Evolutionary conservation across 352 stramenopile genomes (phyloP), one percentile per base, ranked within the genome.

Genomic region (Sclerospora graminicola): DNA sequence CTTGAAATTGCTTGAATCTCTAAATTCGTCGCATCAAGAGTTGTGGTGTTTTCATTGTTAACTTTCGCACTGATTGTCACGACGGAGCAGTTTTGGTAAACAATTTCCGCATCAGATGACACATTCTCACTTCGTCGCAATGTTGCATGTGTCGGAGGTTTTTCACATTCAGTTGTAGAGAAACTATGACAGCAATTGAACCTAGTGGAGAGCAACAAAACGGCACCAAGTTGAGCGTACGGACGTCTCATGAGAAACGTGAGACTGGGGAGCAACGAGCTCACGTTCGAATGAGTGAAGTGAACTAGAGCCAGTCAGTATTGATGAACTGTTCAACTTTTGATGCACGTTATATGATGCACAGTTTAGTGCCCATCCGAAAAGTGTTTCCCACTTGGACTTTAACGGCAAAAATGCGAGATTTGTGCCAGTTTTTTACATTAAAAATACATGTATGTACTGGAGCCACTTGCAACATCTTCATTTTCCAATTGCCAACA

Each of bases 61-160:
- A 41, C 52, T 4, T 40, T 54, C 20, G 57, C 47, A 39, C 20
- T 50, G 45, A 66, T 51, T 18, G 46, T 47, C 2, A 63, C 52
- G 2, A 63, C 44, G 8, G 44, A 54, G 48, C 57, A 66, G 21
- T 66, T 66, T 34, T 35, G 45, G 38, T 57, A 66, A 29, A 66
- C 48, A 14, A 66, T 48, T 13, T 66, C 57, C 0, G 57, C 57
- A 14, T 51, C 50, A 1, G 57, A 51, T 9, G 39, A 1, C 4
- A n/a, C 26, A 13, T 31, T 30, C 0, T 43, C 32, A n/a, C 36
- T 63, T 27, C 45, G 41, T 38, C 48, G 43, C 27, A 66, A 40
- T 0, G 48, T 63, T 13, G 40, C 51, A 11, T 60, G 44, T 28
- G 42, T 60, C 37, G 57, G 57, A 8, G 47, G 51, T 33, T 51